phyloP scores from a whole-genome alignment of 495 filamentous ascomycete genomes.

The Halenospora varia region DNA sequence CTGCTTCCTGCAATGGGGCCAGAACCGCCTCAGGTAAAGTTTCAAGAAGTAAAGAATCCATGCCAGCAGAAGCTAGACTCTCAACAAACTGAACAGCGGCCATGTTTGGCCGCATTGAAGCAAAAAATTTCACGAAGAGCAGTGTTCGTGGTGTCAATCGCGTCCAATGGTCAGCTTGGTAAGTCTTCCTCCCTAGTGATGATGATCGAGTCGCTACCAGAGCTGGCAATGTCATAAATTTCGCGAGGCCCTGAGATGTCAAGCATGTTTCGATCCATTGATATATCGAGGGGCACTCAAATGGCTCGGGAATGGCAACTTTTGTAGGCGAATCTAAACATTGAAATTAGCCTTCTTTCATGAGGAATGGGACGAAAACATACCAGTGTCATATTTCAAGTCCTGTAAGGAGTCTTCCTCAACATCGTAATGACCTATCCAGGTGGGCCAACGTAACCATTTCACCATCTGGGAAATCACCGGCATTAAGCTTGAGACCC shows the following conservation, averaged over 20 bases:
- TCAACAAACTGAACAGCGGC: conserved; percentile 49
- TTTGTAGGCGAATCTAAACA: conserved; percentile 13
- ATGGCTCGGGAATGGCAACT: conserved; percentile 49
- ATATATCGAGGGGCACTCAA: conserved; percentile 58
- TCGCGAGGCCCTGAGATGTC: conserved; percentile 35
- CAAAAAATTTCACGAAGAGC: conserved; percentile 58
- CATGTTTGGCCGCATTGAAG: conserved; percentile 30
- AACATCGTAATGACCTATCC: conserved; percentile 67
- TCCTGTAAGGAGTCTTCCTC: conserved; percentile 49
- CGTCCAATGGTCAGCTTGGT: conserved; percentile 16
- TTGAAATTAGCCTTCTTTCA: neutral
- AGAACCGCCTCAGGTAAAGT: conserved; percentile 80
- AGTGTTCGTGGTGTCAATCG: conserved; percentile 57
- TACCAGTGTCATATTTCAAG: conserved; percentile 19
- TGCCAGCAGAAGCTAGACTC: conserved; percentile 55
- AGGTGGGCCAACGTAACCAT: conserved; percentile 82
- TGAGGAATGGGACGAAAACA: neutral
- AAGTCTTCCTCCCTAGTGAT: conserved; percentile 2
- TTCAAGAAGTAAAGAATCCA: conserved; percentile 59
- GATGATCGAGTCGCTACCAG: conserved; percentile 23
- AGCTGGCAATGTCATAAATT: conserved; percentile 52
- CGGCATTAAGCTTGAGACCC: conserved; percentile 54
- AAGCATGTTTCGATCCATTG: conserved; percentile 66
- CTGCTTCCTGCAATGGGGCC: conserved; percentile 76
- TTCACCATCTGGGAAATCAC: conserved; percentile 74